These are phyloP conservation scores for Kwoniella mangroviensis DNA, from an alignment of 768 basidiomycete genomes.

Conservation along the genomic window DNA sequence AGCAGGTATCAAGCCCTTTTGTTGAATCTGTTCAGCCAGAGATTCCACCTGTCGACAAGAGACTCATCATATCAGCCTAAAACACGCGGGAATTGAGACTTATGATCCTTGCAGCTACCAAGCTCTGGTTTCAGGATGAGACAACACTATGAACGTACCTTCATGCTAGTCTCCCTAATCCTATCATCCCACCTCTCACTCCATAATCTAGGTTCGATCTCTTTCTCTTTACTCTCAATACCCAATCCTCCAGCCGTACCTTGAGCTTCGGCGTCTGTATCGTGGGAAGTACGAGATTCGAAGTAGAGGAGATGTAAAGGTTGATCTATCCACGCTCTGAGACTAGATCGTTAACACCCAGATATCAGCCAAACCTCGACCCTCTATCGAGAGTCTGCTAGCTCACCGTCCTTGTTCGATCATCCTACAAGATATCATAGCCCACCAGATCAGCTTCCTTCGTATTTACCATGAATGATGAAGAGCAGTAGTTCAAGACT, in stretches of 20 bases:
- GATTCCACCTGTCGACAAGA: slow-evolving; percentile 29
- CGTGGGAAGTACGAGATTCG: slow-evolving; percentile 68
- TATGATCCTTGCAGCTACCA: too few species aligned
- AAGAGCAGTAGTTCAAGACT: neutral
- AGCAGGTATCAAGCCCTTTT: slow-evolving; percentile 30
- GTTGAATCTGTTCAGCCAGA: slow-evolving; percentile 27
- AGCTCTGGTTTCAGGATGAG: too few species aligned
- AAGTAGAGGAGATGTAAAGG: slow-evolving; percentile 94
- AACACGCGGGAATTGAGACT: too few species aligned
- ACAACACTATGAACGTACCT: slow-evolving; percentile 63
- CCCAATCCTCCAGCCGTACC: slow-evolving; percentile 93
- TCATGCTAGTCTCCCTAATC: slow-evolving; percentile 83
- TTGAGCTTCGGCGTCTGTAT: slow-evolving; percentile 83
- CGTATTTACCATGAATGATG: neutral
- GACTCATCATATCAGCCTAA: neutral
- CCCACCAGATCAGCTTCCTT: neutral
- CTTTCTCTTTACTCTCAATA: slow-evolving; percentile 79
- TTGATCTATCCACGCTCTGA: slow-evolving; percentile 93
- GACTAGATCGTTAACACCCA: slow-evolving; percentile 32
- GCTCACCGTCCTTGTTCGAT: slow-evolving; percentile 85
- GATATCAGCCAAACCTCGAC: too few species aligned
- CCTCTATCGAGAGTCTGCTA: neutral
- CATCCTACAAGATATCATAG: slow-evolving; percentile 67
- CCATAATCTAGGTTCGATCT: slow-evolving; percentile 76
- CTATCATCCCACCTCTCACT: slow-evolving; percentile 97